Evolutionary conservation across 495 filamentous ascomycete species (phyloP).

Genomic region (Tuber magnatum): DNA sequence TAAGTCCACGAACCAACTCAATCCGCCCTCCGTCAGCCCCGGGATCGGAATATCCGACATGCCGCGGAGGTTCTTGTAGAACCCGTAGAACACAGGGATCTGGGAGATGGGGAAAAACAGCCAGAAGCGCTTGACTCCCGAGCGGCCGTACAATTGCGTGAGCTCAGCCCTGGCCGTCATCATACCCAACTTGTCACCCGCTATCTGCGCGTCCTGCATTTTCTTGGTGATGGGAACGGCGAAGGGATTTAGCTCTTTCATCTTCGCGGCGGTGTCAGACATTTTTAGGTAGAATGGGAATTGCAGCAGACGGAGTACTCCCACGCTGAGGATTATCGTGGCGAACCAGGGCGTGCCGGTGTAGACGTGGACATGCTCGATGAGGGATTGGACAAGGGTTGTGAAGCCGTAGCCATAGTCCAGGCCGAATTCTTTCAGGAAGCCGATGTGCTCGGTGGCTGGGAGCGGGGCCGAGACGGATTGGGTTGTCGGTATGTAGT

Average conservation of each 20-base stretch:
- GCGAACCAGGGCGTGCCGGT: constrained; percentile 72
- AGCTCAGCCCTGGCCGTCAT: constrained; percentile 48
- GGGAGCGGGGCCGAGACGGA: constrained; percentile 44
- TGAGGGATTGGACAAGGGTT: constrained; percentile 57
- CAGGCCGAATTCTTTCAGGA: constrained; percentile 70
- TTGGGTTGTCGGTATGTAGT: constrained; percentile 22
- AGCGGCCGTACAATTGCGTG: constrained; percentile 45
- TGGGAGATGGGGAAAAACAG: constrained; percentile 57
- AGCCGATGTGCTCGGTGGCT: constrained; percentile 63
- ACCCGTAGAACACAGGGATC: constrained; percentile 66
- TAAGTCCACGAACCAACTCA: constrained; percentile 73
- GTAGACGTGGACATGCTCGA: constrained; percentile 77
- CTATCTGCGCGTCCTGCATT: constrained; percentile 45
- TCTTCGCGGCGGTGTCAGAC: constrained; percentile 53
- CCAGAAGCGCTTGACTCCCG: constrained; percentile 52
- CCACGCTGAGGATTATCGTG: constrained; percentile 57
- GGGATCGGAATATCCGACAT: constrained; percentile 78
- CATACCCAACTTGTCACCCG: constrained; percentile 45
- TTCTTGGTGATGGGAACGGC: constrained; percentile 48
- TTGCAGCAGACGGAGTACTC: constrained; percentile 57
- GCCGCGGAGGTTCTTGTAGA: constrained; percentile 64
- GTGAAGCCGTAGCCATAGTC: constrained; percentile 79
- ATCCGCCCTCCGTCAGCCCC: constrained; percentile 59
- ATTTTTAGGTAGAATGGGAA: constrained; percentile 58
- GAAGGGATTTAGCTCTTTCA: constrained; percentile 48